phyloP scores from a whole-genome alignment of 1,139 yeast species.

The Sugiyamaella novakii region DNA sequence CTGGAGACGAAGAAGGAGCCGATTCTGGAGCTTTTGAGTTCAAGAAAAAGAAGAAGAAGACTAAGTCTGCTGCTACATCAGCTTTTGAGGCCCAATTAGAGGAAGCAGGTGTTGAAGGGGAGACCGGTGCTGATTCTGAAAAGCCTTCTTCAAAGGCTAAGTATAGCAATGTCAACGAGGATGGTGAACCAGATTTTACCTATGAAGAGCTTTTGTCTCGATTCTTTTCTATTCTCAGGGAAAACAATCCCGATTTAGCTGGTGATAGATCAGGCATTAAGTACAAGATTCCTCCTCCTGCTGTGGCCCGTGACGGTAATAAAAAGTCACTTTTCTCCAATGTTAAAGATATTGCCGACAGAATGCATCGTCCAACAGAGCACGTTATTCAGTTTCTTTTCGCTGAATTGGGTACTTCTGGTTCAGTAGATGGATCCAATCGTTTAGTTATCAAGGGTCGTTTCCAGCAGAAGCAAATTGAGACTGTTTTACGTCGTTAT shows the following conservation, averaged over 20 bases:
- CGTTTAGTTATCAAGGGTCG: conserved; percentile 97
- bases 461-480: conserved; percentile 97
- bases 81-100: conserved; percentile 91
- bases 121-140: conserved; percentile 42
- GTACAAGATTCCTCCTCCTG: conserved; percentile 97
- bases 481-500: conserved; percentile 92
- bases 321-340: conserved; percentile 96
- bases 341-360: conserved; percentile 91
- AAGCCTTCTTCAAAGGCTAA: conserved; percentile 36
- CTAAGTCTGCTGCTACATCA: conserved; percentile 59
- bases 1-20: conserved; percentile 22
- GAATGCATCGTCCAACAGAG: conserved; percentile 94
- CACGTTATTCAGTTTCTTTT: conserved; percentile 95
- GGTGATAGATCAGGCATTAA: conserved; percentile 93
- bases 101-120: conserved; percentile 70
- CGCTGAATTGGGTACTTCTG: conserved; percentile 99
- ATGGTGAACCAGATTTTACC: conserved; percentile 61
- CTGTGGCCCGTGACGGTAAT: conserved; percentile 95
- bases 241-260: conserved; percentile 96
- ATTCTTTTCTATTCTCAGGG: conserved; percentile 81
- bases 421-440: conserved; percentile 97
- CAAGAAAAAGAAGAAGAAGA: conserved; percentile 82
- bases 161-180: conserved; percentile 36
- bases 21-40: conserved; percentile 70
- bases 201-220: conserved; percentile 78